These are phyloP conservation scores for Mycosphaerella sp. DNA, from an alignment of 2,329 filamentous ascomycete species.

Conservation along the genomic window DNA sequence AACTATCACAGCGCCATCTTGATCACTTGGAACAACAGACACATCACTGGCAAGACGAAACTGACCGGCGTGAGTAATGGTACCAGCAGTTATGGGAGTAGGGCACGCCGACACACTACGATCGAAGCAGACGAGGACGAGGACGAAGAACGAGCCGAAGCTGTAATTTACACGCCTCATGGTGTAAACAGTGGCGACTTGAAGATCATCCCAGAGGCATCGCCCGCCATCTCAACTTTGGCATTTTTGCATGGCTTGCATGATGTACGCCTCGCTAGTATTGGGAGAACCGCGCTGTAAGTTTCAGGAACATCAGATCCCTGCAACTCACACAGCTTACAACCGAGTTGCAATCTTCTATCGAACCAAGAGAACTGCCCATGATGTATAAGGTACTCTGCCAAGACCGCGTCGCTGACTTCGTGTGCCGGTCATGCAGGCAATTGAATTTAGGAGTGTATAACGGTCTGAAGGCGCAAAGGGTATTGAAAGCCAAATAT, in stretches of 20 bases:
- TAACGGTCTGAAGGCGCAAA: constrained; percentile 55
- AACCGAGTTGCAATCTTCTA: too few relatives aligned
- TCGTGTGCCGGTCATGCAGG: not conserved
- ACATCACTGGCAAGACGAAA: constrained; percentile 12
- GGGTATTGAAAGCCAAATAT: constrained; percentile 50
- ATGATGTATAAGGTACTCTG: not conserved
- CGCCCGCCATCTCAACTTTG: constrained; percentile 47
- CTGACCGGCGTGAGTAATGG: not conserved
- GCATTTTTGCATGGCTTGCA: constrained; percentile 31
- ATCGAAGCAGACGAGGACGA: constrained; percentile 25
- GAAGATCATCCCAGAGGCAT: constrained; percentile 38
- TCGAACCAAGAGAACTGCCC: too few relatives aligned
- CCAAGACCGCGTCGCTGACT: not conserved
- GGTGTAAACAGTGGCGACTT: constrained; percentile 49
- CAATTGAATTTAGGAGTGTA: constrained; percentile 59
- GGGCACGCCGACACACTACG: constrained; percentile 14
- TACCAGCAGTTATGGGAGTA: constrained; percentile 17
- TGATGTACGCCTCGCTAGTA: constrained; percentile 42
- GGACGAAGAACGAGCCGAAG: constrained; percentile 43
- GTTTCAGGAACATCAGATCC: not conserved
- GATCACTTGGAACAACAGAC: constrained; percentile 46
- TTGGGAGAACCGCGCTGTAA: constrained; percentile 34
- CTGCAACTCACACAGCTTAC: too few relatives aligned
- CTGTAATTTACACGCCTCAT: constrained; percentile 59
- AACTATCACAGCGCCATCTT: constrained; percentile 59